phyloP scores from a whole-genome alignment of 1,284 basidiomycete species.

The Boletus mariae region DNA sequence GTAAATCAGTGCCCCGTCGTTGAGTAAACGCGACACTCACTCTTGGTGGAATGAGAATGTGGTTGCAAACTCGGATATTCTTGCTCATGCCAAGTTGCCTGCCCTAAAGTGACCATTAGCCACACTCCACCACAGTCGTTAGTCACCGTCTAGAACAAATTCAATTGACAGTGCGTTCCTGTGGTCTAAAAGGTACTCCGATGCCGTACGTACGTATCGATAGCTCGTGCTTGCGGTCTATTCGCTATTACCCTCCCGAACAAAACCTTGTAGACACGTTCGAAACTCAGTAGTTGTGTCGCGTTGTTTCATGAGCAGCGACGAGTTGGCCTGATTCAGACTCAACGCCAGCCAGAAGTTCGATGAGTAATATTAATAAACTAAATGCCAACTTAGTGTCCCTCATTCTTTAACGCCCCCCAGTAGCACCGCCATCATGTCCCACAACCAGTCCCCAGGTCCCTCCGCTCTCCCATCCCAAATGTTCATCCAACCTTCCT shows the following conservation, averaged over 20 bases:
- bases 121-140: background rate
- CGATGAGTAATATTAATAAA: constrained; percentile 32
- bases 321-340: background rate
- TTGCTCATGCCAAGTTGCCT: background rate
- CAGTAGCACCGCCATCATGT: constrained; percentile 47
- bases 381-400: constrained; percentile 22
- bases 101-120: background rate
- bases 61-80: background rate
- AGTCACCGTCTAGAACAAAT: background rate
- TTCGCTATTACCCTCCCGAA: background rate
- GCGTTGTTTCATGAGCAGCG: constrained; percentile 8
- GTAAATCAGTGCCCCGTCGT: background rate
- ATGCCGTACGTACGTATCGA: background rate
- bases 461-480: constrained; percentile 35
- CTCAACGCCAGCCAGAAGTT: constrained; percentile 26
- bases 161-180: constrained; percentile 16
- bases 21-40: background rate
- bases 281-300: background rate
- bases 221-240: background rate
- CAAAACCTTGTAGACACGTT: background rate
- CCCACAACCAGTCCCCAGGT: constrained; percentile 50
- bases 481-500: constrained; percentile 30
- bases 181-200: constrained; percentile 11
- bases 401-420: constrained; percentile 23
- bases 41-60: background rate